Evolutionary conservation across 805 yeast species (phyloP).

Genomic region (Saccharomycopsis sp.): DNA sequence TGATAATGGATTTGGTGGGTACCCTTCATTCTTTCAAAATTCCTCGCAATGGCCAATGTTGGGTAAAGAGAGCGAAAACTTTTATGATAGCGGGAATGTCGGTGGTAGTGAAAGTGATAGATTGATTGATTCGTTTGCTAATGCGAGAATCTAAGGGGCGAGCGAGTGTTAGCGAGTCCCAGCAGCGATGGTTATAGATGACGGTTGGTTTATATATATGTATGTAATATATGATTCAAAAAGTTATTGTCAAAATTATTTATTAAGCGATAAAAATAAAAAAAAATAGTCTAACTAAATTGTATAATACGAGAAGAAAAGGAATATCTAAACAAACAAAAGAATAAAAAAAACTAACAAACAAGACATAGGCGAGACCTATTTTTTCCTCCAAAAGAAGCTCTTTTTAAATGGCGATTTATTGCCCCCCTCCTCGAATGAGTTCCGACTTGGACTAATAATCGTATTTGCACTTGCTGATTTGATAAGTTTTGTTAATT

Average conservation of each 20-base stretch:
- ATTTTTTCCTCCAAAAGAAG: slow-evolving; percentile 16
- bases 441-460: neutral
- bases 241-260: no score
- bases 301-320: no score
- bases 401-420: slow-evolving; percentile 16
- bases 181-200: neutral
- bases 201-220: no score
- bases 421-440: slow-evolving; percentile 2
- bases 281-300: no score
- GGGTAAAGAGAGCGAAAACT: neutral
- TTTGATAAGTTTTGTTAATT: slow-evolving; percentile 24
- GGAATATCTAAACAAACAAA: no score
- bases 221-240: no score
- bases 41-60: slow-evolving; percentile 6
- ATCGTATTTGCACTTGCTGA: slow-evolving; percentile 28
- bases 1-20: slow-evolving; percentile 5
- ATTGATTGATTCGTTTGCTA: slow-evolving; percentile 1
- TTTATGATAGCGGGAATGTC: neutral
- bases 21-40: slow-evolving; percentile 4
- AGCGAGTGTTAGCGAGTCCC: neutral
- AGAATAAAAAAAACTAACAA: no score
- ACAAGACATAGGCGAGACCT: no score
- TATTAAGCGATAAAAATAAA: no score
- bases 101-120: slow-evolving; percentile 1
- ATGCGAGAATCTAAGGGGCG: neutral